A percentile compares a stretch with the other conserved stretches of the same genome.
phyloP scores from a whole-genome alignment of 495 filamentous ascomycete species.

The Aspergillus incahuasiensis region DNA sequence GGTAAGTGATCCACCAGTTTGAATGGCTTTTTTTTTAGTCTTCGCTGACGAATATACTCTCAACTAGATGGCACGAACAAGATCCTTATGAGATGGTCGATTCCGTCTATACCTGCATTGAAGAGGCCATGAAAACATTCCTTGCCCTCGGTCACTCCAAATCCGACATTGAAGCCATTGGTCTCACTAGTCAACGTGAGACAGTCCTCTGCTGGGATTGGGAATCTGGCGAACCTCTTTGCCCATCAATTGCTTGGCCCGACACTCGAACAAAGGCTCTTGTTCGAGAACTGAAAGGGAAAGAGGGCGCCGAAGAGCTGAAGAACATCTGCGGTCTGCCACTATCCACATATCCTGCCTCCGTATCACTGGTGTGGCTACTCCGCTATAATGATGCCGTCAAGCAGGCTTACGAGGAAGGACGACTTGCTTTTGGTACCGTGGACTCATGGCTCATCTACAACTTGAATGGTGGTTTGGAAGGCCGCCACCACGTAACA shows the following conservation, averaged over 20 bases:
- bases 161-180: conserved; percentile 75
- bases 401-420: conserved; percentile 70
- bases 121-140: conserved; percentile 72
- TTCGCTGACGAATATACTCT: conserved; percentile 11
- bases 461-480: conserved; percentile 78
- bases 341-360: conserved; percentile 90
- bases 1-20: conserved; percentile 52
- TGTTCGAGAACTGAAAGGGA: conserved; percentile 73
- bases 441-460: conserved; percentile 91
- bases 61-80: conserved; percentile 85
- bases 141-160: conserved; percentile 63
- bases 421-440: conserved; percentile 84
- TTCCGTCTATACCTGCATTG: conserved; percentile 81
- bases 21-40: background rate
- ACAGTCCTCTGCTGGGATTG: conserved; percentile 90
- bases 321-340: conserved; percentile 78
- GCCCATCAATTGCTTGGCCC: conserved; percentile 92
- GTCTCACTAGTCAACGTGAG: conserved; percentile 93
- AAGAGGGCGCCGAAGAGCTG: conserved; percentile 62
- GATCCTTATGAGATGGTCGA: conserved; percentile 74
- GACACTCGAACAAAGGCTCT: conserved; percentile 79
- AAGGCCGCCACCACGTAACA: conserved; percentile 69
- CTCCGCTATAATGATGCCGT: conserved; percentile 68
- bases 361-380: conserved; percentile 85
- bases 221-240: conserved; percentile 76